phyloP scores from a whole-genome alignment of 345 rosid species.

The Xanthoceras sorbifolium region DNA sequence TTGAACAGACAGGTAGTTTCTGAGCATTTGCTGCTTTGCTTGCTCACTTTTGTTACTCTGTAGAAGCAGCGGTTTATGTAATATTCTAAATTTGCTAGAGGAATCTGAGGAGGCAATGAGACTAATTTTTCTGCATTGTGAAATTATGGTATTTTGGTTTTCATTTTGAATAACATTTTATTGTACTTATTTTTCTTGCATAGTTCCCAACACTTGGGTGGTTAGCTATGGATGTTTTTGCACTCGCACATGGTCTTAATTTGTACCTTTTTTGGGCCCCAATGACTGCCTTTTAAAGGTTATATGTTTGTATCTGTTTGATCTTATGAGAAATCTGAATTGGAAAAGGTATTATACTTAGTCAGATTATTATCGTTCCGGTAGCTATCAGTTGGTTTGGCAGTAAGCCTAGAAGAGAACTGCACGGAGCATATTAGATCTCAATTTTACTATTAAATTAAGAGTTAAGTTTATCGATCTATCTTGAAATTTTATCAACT shows the following conservation, averaged over 20 bases:
- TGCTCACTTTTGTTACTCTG: neutral
- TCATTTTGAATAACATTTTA: neutral
- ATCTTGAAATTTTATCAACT: too few species aligned
- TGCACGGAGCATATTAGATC: too few species aligned
- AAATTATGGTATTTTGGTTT: neutral
- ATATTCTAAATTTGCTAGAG: neutral
- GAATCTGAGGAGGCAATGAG: neutral
- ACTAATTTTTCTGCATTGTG: neutral
- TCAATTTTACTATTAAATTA: too few species aligned
- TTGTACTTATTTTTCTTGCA: neutral
- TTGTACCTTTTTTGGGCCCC: neutral
- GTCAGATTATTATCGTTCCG: too few species aligned
- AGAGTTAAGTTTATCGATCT: too few species aligned
- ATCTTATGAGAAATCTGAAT: too few species aligned
- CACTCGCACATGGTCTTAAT: neutral
- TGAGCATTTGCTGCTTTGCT: neutral
- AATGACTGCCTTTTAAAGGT: neutral
- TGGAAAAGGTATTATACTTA: too few species aligned
- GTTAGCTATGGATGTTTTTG: neutral
- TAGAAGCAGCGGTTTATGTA: neutral
- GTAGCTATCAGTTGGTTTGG: too few species aligned
- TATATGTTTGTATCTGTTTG: too few species aligned
- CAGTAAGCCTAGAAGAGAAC: too few species aligned
- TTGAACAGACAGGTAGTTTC: neutral
- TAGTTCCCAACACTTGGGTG: neutral